Base-by-base conservation (phyloP, 2,329 filamentous ascomycete species). In the Blastomyces gilchristii region DNA sequence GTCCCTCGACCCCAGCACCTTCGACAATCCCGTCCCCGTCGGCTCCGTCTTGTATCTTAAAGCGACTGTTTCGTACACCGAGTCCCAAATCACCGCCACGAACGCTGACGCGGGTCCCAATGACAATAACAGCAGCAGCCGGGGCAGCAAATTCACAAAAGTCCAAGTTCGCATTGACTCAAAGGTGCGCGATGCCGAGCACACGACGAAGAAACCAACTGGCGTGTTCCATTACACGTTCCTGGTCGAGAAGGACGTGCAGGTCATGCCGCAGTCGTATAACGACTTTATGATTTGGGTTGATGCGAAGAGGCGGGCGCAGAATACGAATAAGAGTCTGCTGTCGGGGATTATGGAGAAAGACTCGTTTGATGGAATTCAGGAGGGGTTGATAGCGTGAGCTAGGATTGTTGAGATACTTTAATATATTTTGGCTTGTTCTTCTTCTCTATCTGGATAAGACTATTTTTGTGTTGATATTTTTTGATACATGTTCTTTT, bases 201-300 rank as follows among this genome's bases (percentile, higher is more conserved):
- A 89, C 69, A 86, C 85, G 6, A 81, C 81, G 58, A 83, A 84
- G 31, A 86, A 84, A 69, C 82, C 86, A 2, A 90, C 87, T 0
- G 88, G 88, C 4, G 86, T 88, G 68, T 90, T 91, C 77, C 88
- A 89, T 69, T 90, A 90, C 71, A 90, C 87, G 0, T 89, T 89
- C 71, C 79, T 82, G 62, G 85, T 89, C 1, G 82, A 85, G 62
- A 83, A 80, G 69, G 82, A 87, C 68, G 79, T 89, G 56, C 81
- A 84, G 68, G 83, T 89, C 25, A 84, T 89, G 78, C 87, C 87
- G 3, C 78, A 81, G 71, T 82, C 79, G 14, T 87, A 87, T 68
- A 79, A 80, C 0, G 84, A 87, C 67, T 86, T 85, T 66, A 87
- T 87, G 84, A 79, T 84, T 71, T 87, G 85, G 72, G 78, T 85